phyloP scores from a whole-genome alignment of 129 eudicot genomes.

The Deinandra increscens region DNA sequence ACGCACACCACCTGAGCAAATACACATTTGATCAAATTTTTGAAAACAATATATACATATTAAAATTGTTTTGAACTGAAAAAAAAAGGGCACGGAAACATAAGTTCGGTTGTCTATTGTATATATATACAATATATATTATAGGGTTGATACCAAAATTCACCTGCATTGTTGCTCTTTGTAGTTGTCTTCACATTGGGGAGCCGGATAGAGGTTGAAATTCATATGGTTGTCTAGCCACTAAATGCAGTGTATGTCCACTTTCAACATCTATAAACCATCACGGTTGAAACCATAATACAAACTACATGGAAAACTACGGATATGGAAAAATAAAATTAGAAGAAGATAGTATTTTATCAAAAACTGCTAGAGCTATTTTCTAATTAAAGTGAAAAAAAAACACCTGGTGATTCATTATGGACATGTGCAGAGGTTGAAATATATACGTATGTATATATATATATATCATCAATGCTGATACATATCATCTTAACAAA shows the following conservation, averaged over 20 bases:
- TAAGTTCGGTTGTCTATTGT: too few species aligned
- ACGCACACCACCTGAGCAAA: too few species aligned
- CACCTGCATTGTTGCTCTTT: constrained; percentile 49
- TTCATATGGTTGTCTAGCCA: constrained; percentile 70
- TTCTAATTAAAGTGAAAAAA: neutral
- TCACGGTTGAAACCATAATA: constrained; percentile 33
- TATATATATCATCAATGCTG: too few species aligned
- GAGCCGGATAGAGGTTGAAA: constrained; percentile 53
- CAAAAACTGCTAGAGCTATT: too few species aligned
- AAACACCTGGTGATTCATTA: neutral
- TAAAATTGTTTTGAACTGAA: too few species aligned
- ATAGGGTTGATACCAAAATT: neutral
- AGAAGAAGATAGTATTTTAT: neutral
- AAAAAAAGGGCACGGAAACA: too few species aligned
- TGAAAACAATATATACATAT: too few species aligned
- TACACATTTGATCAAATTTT: too few species aligned
- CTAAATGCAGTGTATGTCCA: constrained; percentile 88
- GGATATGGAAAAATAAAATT: neutral
- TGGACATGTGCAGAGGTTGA: neutral
- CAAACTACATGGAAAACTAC: neutral
- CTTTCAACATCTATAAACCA: constrained; percentile 67
- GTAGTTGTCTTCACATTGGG: constrained; percentile 39
- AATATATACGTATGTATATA: too few species aligned
- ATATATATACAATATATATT: too few species aligned
- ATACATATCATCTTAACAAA: too few species aligned